Evolutionary conservation across 208 protist species (phyloP).

Genomic region (Crithidia mellificae): DNA sequence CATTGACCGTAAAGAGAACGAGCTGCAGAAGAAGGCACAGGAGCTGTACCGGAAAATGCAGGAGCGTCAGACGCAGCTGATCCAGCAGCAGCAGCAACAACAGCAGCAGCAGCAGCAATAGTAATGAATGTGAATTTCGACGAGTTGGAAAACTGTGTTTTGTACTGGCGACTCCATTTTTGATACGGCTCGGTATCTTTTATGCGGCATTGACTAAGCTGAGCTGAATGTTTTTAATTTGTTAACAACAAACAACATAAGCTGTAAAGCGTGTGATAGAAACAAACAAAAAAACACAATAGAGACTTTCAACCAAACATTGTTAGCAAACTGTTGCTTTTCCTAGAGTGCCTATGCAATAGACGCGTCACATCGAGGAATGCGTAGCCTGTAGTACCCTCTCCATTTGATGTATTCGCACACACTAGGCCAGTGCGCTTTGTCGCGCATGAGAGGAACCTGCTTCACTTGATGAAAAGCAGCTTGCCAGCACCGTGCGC

Average conservation of each 20-base stretch:
- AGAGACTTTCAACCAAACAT: too few relatives aligned
- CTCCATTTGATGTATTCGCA: too few relatives aligned
- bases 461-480: too few relatives aligned
- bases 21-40: conserved; percentile 71
- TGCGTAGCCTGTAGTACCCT: too few relatives aligned
- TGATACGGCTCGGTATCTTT: neutral
- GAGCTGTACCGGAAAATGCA: conserved; percentile 88
- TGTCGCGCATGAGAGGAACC: too few relatives aligned
- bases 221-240: conserved; percentile 1
- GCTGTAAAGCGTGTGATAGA: neutral
- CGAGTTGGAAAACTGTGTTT: too few relatives aligned
- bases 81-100: conserved; percentile 72
- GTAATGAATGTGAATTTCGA: neutral
- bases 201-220: neutral
- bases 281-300: neutral
- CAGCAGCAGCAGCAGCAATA: conserved; percentile 34
- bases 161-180: neutral
- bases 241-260: conserved; percentile 8
- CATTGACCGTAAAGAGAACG: conserved; percentile 74
- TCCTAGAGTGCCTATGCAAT: too few relatives aligned
- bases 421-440: too few relatives aligned
- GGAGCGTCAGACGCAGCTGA: conserved; percentile 64
- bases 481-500: too few relatives aligned
- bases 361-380: too few relatives aligned
- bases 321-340: too few relatives aligned